Evolutionary conservation across 2,329 filamentous ascomycete species (phyloP).

Genomic region (Orbilia oligospora): DNA sequence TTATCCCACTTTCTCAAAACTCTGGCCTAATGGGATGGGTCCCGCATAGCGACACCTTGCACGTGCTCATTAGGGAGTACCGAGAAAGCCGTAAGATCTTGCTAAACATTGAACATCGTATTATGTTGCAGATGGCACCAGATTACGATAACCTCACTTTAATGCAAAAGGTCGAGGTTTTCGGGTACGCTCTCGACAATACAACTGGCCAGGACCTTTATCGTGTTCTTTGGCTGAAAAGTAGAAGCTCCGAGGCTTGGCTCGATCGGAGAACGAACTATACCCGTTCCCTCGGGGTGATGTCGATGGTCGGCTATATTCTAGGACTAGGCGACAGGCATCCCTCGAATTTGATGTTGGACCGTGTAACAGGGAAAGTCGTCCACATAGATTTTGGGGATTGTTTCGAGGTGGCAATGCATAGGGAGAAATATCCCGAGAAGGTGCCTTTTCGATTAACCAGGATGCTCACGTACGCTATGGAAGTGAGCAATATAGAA

Average conservation of each 20-base stretch:
- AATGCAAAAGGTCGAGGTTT: slow-evolving; percentile 99
- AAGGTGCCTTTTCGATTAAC: slow-evolving; percentile 97
- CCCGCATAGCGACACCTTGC: slow-evolving; percentile 95
- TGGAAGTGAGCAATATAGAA: slow-evolving; percentile 99
- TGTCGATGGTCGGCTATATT: slow-evolving; percentile 99
- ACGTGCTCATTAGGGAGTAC: slow-evolving; percentile 97
- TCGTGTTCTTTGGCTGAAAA: slow-evolving; percentile 98
- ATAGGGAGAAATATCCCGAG: slow-evolving; percentile 98
- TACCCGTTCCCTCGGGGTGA: slow-evolving; percentile 94
- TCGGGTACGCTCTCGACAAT: slow-evolving; percentile 98
- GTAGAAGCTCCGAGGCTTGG: slow-evolving; percentile 97
- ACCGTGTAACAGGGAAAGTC: slow-evolving; percentile 94
- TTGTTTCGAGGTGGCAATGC: slow-evolving; percentile 99
- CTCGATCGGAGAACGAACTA: slow-evolving; percentile 98
- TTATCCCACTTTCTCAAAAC: slow-evolving; percentile 96
- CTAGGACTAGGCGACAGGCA: slow-evolving; percentile 96
- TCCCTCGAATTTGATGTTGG: slow-evolving; percentile 97
- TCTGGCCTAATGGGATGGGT: slow-evolving; percentile 97
- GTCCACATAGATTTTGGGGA: slow-evolving; percentile 99
- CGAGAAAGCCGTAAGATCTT: slow-evolving; percentile 96
- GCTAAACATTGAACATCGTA: slow-evolving; percentile 98
- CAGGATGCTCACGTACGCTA: slow-evolving; percentile 98
- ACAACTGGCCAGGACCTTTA: slow-evolving; percentile 99
- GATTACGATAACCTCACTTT: slow-evolving; percentile 98
- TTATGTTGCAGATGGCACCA: slow-evolving; percentile 99